Evolutionary conservation across 1,284 basidiomycete species (phyloP), one percentile per base, ranked within the genome.

Genomic region (Cryptococcus deneoformans): DNA sequence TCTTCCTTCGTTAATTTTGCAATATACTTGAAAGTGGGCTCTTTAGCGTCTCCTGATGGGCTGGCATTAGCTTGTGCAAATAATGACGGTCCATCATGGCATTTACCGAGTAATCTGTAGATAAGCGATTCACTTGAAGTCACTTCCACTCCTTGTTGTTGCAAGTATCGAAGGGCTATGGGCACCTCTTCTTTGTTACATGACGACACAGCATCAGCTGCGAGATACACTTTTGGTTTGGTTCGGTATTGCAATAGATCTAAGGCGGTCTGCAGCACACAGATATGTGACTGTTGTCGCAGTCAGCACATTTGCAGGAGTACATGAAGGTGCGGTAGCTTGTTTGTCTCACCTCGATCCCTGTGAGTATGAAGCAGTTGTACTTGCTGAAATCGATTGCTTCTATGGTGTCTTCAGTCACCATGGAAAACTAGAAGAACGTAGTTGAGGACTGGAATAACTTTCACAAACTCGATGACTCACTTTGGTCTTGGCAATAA

Each of bases 121-220:
- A 86, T 82, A 3, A 87, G 75, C 58, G 87, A 89, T 72, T 96
- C 93, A 64, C 87, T 89, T 0, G 90, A 90, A 1, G 86, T 86
- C 56, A 96, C 81, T 53, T 84, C 79, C 1, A 85, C 89, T 1
- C 92, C 92, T 3, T 85, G 86, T 58, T 86, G 83, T 42, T 86
- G 84, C 79, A 94, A 84, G 43, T 85, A 80, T 20, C 79, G 75
- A n/a, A 82, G 67, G 5, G 80, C 79, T 36, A 80, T 62, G 0
- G 73, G 66, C 3, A 81, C 73, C 60, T 82, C 81, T 46, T 79
- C 77, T 6, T 67, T 66, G 64, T 94, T 92, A 66, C 85, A 87
- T 44, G 87, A 89, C 1, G 89, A 90, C 2, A 95, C 85, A 24
- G 86, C 92, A 69, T 96, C 93, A 14, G 88, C 88, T 43, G 93